Percentiles rank a stretch among this genome's conserved stretches.
phyloP scores from a whole-genome alignment of 2,329 filamentous ascomycete genomes.

The Chaetomiaceae sp. region DNA sequence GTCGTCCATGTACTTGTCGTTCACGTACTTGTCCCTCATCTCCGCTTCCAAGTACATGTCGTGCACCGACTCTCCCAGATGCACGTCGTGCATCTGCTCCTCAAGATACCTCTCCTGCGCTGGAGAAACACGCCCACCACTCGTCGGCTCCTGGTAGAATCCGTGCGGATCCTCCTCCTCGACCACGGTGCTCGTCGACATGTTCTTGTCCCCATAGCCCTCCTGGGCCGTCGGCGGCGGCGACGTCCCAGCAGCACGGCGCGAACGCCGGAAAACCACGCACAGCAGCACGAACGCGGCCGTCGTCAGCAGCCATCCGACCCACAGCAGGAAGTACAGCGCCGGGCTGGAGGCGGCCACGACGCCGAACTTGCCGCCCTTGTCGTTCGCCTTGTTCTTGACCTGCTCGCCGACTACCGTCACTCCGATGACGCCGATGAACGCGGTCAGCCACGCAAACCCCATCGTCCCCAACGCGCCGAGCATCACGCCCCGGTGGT shows the following conservation, averaged over 20 bases:
- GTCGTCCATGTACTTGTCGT: no score
- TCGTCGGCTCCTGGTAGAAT: not conserved
- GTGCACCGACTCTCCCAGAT: not conserved
- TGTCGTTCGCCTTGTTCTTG: slow-evolving; percentile 12
- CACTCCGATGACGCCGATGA: slow-evolving; percentile 9
- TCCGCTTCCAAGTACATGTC: no score
- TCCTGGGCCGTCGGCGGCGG: not conserved
- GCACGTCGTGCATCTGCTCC: not conserved
- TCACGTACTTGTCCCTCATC: no score
- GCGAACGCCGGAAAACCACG: not conserved
- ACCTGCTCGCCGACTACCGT: slow-evolving; percentile 13
- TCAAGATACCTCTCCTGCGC: not conserved
- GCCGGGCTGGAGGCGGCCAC: slow-evolving; percentile 9
- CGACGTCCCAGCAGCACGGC: no score
- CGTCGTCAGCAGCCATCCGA: not conserved
- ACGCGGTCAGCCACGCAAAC: slow-evolving; percentile 27
- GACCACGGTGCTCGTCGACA: not conserved
- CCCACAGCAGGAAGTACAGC: slow-evolving; percentile 15
- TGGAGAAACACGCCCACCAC: not conserved
- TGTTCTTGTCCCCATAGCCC: not conserved
- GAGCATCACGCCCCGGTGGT: not conserved
- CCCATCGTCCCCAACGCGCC: slow-evolving; percentile 15
- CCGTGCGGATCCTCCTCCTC: not conserved
- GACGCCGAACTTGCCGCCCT: slow-evolving; percentile 13
- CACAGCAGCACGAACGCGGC: slow-evolving; percentile 1